These are phyloP conservation scores for Sanguinoderma infundibulare DNA, from an alignment of 1,284 basidiomycete genomes.

Conservation along the genomic window DNA sequence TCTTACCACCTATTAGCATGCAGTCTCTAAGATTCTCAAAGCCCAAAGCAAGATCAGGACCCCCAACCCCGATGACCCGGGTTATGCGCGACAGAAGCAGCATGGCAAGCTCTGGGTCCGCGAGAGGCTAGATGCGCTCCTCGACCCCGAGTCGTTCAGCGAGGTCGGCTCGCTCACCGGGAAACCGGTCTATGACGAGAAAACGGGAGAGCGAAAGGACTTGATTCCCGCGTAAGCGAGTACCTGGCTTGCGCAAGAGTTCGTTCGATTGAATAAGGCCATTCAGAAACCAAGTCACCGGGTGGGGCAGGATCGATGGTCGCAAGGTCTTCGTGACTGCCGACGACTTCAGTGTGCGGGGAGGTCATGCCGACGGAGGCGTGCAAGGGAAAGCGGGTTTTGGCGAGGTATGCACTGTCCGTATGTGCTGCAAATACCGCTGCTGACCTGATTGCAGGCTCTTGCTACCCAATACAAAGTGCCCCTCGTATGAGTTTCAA, in stretches of 20 bases:
- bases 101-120: constrained; percentile 48
- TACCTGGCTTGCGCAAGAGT: neutral
- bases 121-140: constrained; percentile 41
- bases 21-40: constrained; percentile 36
- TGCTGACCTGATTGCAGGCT: constrained; percentile 27
- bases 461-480: constrained; percentile 42
- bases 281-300: constrained; percentile 44
- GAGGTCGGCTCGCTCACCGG: constrained; percentile 48
- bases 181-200: constrained; percentile 38
- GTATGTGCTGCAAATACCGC: neutral
- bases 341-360: constrained; percentile 49
- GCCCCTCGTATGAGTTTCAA: constrained; percentile 37
- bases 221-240: constrained; percentile 43
- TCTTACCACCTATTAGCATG: constrained; percentile 28
- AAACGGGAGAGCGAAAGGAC: constrained; percentile 37
- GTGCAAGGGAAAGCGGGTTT: constrained; percentile 45
- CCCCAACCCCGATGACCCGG: constrained; percentile 42
- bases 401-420: constrained; percentile 40
- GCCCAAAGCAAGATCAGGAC: constrained; percentile 38
- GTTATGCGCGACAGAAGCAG: constrained; percentile 47
- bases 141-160: constrained; percentile 41
- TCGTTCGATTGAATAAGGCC: neutral
- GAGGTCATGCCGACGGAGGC: constrained; percentile 49
- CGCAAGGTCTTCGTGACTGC: constrained; percentile 46
- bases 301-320: constrained; percentile 40